Conservation (phyloP, 192 early-diverging fungal species). For the Entomortierella lignicola region DNA sequence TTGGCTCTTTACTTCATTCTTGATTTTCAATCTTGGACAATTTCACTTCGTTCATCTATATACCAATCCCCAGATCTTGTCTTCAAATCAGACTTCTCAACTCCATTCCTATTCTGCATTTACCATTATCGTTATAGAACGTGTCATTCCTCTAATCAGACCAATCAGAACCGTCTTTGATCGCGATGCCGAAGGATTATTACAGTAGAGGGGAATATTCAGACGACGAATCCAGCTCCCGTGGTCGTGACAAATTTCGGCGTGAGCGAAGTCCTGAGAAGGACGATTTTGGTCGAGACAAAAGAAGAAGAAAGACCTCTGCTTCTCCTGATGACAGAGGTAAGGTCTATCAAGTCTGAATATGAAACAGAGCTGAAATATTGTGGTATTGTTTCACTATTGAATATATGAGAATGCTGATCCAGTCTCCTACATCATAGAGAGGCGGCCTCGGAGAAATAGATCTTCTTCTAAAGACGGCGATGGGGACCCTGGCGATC, state of each 20-base stretch:
- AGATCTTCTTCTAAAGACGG: conserved; percentile 48
- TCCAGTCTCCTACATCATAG: conserved; percentile 3
- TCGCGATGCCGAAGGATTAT: conserved; percentile 52
- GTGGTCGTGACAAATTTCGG: conserved; percentile 50
- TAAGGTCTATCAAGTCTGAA: background rate
- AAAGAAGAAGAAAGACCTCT: conserved; percentile 49
- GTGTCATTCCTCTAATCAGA: background rate
- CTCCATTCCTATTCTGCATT: too few species aligned
- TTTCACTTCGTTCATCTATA: background rate
- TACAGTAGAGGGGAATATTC: conserved; percentile 53
- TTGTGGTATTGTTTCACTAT: too few species aligned
- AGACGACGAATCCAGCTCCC: conserved; percentile 47
- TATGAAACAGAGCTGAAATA: too few species aligned
- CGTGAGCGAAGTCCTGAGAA: conserved; percentile 52
- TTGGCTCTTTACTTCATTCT: background rate
- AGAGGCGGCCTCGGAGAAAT: conserved; percentile 48
- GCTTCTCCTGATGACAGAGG: conserved; percentile 52
- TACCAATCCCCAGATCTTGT: too few species aligned
- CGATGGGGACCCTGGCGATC: conserved; percentile 71
- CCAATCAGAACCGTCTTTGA: too few species aligned
- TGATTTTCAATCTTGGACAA: background rate
- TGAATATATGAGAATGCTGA: background rate
- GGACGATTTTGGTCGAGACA: conserved; percentile 54
- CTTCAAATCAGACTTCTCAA: too few species aligned
- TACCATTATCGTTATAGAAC: background rate